These are phyloP conservation scores for Irpex sp. DNA, from an alignment of 1,284 basidiomycete species.

Conservation along the genomic window DNA sequence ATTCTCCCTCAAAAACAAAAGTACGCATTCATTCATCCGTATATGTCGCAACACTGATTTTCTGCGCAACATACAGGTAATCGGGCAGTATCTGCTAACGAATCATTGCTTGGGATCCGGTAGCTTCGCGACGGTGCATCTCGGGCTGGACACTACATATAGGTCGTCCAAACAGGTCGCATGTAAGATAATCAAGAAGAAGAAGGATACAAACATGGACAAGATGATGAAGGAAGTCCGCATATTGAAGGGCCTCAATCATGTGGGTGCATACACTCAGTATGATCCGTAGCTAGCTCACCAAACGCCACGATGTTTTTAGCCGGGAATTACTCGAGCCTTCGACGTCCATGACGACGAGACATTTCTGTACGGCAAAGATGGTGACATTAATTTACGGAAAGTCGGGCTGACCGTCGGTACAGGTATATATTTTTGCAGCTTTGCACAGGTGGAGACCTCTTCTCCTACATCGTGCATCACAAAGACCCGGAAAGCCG, in stretches of 20 bases:
- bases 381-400: not conserved
- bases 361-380: constrained; percentile 49
- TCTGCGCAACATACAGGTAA: constrained; percentile 28
- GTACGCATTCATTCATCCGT: constrained; percentile 2
- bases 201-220: constrained; percentile 49
- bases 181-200: constrained; percentile 74
- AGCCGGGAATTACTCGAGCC: constrained; percentile 83
- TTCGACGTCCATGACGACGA: constrained; percentile 65
- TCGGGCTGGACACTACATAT: constrained; percentile 55
- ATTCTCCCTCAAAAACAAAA: constrained; percentile 49
- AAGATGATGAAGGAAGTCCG: constrained; percentile 75
- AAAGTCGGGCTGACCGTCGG: not conserved
- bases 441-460: constrained; percentile 73
- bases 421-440: constrained; percentile 73
- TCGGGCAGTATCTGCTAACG: constrained; percentile 66
- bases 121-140: constrained; percentile 77
- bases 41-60: not conserved
- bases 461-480: constrained; percentile 76
- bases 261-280: constrained; percentile 42
- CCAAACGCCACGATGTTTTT: not conserved
- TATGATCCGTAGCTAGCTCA: not conserved
- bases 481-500: constrained; percentile 45
- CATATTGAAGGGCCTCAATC: constrained; percentile 64
- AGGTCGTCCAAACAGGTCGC: constrained; percentile 69
- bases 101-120: constrained; percentile 76